Evolutionary conservation across 2,329 filamentous ascomycete genomes (phyloP), one percentile per base, ranked within the genome.

Genomic region (Spiromastix sp.): DNA sequence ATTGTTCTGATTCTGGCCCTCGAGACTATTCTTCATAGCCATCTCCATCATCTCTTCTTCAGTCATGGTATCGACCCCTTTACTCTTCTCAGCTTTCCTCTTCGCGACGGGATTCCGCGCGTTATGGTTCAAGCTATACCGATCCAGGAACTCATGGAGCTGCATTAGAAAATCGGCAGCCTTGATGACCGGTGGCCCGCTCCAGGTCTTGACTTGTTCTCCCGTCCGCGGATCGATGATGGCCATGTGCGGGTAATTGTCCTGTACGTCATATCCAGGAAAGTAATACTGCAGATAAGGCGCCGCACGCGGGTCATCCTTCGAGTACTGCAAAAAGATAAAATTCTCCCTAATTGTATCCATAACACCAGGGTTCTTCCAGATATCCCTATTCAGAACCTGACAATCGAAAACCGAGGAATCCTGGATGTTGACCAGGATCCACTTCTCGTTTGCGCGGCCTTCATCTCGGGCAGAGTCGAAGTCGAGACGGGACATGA

Each of bases 31-130:
- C 56, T 87, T 78, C 53, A 98, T 60, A 0, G 91, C 91, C 73
- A 95, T 79, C 58, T 95, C 82, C 47, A 98, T 66, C 86, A 94
- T 93, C 63, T 98, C 87, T 32, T 96, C 87, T 55, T 98, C 91
- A 0, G 85, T 94, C 80, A 98, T 89, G 25, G 82, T 77, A 39
- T 82, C 81, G 2, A 95, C 74, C 45, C 89, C 84, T 36, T 83
- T 70, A 34, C 74, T 69, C 52, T 80, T 79, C 52, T 85, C 81
- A 3, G 78, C 70, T 57, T 84, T 85, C 36, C 80, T 68, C 54
- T 77, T 81, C 16, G 85, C 81, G 4, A 98, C 85, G 0, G 91
- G 91, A 52, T 98, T 98, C 64, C 93, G 93, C 55, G 81, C 89
- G 51, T 85, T 81, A 29, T 77, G 75, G 19, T 82, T 85, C 33